phyloP scores from a whole-genome alignment of 1,139 yeast species.

The Kluyveromyces sp. region DNA sequence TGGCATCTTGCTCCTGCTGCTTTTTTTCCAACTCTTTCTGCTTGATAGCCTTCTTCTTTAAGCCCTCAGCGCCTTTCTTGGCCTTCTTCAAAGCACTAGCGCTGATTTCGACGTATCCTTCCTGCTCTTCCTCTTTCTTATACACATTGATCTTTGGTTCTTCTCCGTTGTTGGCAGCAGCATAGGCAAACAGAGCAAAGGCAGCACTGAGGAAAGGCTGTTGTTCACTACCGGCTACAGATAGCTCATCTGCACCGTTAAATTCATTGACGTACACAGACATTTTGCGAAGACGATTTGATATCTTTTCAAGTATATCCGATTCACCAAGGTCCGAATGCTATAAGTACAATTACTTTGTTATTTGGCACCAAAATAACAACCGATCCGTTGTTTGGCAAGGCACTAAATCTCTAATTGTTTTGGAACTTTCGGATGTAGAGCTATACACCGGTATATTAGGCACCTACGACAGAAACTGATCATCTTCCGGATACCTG shows the following conservation, averaged over 20 bases:
- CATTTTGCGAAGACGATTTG: conserved; percentile 12
- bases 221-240: conserved; percentile 53
- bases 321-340: neutral
- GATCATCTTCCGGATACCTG: no score
- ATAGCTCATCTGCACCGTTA: conserved; percentile 56
- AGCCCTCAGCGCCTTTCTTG: conserved; percentile 88
- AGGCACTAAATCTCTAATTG: no score
- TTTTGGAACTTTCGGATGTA: no score
- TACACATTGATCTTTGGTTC: conserved; percentile 53
- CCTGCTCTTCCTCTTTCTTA: conserved; percentile 58
- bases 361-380: neutral
- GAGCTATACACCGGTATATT: no score
- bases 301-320: neutral
- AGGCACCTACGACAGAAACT: no score
- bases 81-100: conserved; percentile 95
- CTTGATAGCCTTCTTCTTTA: conserved; percentile 84
- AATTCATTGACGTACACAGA: conserved; percentile 61
- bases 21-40: conserved; percentile 59
- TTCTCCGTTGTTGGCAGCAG: conserved; percentile 16
- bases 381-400: neutral
- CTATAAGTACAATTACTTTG: neutral
- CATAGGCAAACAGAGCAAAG: conserved; percentile 53
- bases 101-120: conserved; percentile 68
- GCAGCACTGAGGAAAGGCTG: conserved; percentile 80
- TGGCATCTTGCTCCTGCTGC: conserved; percentile 53